phyloP scores from a whole-genome alignment of 2,329 filamentous ascomycete genomes.

The Trichoderma guizhouense region DNA sequence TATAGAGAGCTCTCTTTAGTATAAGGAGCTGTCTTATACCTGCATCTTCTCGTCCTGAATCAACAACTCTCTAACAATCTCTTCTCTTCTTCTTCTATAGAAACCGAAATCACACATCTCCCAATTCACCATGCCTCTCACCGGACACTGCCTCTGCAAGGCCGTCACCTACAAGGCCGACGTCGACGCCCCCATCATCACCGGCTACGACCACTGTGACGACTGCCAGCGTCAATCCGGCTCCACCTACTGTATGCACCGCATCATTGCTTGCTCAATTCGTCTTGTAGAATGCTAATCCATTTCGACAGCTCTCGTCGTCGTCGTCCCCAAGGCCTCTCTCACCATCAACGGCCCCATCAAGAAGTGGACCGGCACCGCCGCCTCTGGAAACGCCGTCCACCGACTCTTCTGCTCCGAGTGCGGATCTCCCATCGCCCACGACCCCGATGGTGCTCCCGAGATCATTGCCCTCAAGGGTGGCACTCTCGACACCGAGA shows the following conservation, averaged over 20 bases:
- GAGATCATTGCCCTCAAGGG: slow-evolving; percentile 68
- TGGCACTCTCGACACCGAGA: slow-evolving; percentile 59
- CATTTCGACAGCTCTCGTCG: slow-evolving; percentile 55
- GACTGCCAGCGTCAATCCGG: slow-evolving; percentile 69
- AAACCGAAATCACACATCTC: neutral
- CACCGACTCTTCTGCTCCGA: slow-evolving; percentile 68
- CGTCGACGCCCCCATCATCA: slow-evolving; percentile 49
- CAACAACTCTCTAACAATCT: neutral
- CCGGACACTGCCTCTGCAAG: slow-evolving; percentile 69
- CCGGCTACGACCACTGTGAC: slow-evolving; percentile 69
- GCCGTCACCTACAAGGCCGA: slow-evolving; percentile 64
- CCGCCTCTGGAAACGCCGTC: slow-evolving; percentile 59
- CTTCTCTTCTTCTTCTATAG: neutral
- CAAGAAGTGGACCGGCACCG: slow-evolving; percentile 61
- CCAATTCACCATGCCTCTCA: slow-evolving; percentile 58
- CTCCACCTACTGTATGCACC: slow-evolving; percentile 60
- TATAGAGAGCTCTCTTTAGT: neutral
- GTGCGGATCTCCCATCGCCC: slow-evolving; percentile 66
- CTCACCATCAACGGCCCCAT: slow-evolving; percentile 59
- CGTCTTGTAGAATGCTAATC: neutral
- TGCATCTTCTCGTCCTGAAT: neutral
- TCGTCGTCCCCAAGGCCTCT: slow-evolving; percentile 64
- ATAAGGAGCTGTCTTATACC: neutral
- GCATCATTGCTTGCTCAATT: neutral
- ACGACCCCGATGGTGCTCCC: slow-evolving; percentile 68